Base-by-base conservation (phyloP, 2,329 filamentous ascomycete species). In the Penicillium brevicompactum region DNA sequence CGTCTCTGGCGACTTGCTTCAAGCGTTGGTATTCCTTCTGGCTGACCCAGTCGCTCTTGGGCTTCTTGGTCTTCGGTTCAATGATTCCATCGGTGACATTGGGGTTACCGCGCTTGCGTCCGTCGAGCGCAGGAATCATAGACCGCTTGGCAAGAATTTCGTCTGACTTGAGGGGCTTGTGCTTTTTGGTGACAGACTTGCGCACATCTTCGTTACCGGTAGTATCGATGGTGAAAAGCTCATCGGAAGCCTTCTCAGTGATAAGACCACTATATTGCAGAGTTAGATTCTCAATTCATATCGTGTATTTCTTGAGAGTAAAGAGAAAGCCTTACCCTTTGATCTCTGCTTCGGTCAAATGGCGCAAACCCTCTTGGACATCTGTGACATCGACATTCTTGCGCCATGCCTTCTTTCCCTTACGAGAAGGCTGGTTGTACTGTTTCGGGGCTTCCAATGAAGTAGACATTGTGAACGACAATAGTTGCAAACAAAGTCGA, bases 401-500 rank as follows among this genome's bases (percentile, higher is more conserved):
- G 70, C 94, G 85, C 94, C 94, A 99, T 31, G 94, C 93, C 79
- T 96, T 97, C 78, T 97, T 97, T 67, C 95, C 94, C 74, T 99
- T 99, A 71, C 94, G 84, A 5, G 93, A 97, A 24, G 92, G 86
- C 75, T 99, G 94, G 61, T 85, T 92, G 76, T 88, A 87, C 64
- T 95, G 91, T 60, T 87, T 86, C 10, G 92, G 92, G 16, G 90
- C 88, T 47, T 70, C 65, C 27, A 71, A 56, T 27, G 62, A 59
- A n/a, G 66, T 56, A 47, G 74, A 70, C 74, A 76, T 76, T 57
- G 54, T 62, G 58, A 53, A 58, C 43, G 41, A 34, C 46, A 53
- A 53, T 40, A 38, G 30, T 43, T 27, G 44, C 47, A 41, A 34
- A 46, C 27, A 18, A 41, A 55, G 47, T 51, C 48, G 18, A 24